These are phyloP conservation scores for Cordyceps militaris DNA, from an alignment of 2,329 filamentous ascomycete species.

Conservation along the genomic window DNA sequence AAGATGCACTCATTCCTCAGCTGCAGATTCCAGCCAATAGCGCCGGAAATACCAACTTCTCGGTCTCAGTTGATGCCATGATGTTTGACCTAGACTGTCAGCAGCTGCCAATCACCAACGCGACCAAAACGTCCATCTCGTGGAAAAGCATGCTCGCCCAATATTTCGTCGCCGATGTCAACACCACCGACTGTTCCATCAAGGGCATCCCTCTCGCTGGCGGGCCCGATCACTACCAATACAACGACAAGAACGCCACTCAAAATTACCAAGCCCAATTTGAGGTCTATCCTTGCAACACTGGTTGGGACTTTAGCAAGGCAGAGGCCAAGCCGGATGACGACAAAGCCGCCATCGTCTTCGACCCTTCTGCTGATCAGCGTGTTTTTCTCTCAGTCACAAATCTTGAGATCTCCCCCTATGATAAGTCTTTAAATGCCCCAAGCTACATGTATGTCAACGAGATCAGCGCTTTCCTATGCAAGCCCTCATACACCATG, in stretches of 20 bases:
- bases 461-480: conserved; percentile 17
- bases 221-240: conserved; percentile 19
- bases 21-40: background rate
- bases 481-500: conserved; percentile 18
- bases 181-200: conserved; percentile 19
- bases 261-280: conserved; percentile 23
- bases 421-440: conserved; percentile 8
- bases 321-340: conserved; percentile 12
- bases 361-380: conserved; percentile 19
- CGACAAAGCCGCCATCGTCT: conserved; percentile 14
- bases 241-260: conserved; percentile 20
- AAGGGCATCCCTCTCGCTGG: conserved; percentile 20
- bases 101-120: conserved; percentile 19
- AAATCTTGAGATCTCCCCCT: conserved; percentile 17
- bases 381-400: conserved; percentile 18
- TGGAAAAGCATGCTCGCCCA: conserved; percentile 19
- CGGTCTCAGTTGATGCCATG: conserved; percentile 16
- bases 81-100: conserved; percentile 21
- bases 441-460: conserved; percentile 17
- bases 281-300: conserved; percentile 20
- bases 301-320: conserved; percentile 20
- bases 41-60: conserved; percentile 8
- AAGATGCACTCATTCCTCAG: conserved; percentile 12
- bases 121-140: conserved; percentile 15
- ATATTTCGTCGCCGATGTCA: conserved; percentile 20